Conservation (phyloP, 139 green algal species). For the Coelastrella sp. region DNA sequence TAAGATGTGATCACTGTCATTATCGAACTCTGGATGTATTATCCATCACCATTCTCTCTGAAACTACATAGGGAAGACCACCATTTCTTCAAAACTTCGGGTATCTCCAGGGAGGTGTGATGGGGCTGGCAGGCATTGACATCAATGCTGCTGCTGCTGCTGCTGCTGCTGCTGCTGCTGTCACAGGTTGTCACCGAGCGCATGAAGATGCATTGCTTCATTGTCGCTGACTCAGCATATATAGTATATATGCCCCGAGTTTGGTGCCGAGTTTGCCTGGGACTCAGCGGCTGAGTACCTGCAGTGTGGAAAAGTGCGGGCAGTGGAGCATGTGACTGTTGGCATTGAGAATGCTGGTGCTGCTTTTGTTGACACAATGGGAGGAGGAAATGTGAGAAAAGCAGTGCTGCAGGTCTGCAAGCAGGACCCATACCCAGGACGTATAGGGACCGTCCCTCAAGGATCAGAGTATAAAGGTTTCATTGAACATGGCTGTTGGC, state of each 20-base stretch:
- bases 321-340: constrained; percentile 48
- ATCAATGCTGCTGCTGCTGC: no score
- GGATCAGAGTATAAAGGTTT: no score
- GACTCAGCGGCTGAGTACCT: constrained; percentile 13
- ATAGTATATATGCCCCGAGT: not conserved
- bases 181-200: constrained; percentile 31
- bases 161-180: not conserved
- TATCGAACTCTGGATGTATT: no score
- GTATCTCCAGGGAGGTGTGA: no score
- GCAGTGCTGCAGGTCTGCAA: constrained; percentile 36
- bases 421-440: constrained; percentile 38
- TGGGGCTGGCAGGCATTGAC: not conserved
- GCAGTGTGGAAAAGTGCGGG: constrained; percentile 58
- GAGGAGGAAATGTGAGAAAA: constrained; percentile 36
- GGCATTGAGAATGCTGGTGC: constrained; percentile 55
- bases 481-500: no score
- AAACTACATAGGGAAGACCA: no score
- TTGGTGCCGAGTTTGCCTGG: not conserved
- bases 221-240: constrained; percentile 28
- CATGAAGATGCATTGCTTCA: constrained; percentile 50
- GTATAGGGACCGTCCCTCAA: no score
- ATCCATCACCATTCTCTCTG: no score
- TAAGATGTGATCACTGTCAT: no score
- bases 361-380: constrained; percentile 49
- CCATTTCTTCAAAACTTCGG: no score